Base-by-base conservation (phyloP, 2,329 filamentous ascomycete species). In the Phialophora expanda region DNA sequence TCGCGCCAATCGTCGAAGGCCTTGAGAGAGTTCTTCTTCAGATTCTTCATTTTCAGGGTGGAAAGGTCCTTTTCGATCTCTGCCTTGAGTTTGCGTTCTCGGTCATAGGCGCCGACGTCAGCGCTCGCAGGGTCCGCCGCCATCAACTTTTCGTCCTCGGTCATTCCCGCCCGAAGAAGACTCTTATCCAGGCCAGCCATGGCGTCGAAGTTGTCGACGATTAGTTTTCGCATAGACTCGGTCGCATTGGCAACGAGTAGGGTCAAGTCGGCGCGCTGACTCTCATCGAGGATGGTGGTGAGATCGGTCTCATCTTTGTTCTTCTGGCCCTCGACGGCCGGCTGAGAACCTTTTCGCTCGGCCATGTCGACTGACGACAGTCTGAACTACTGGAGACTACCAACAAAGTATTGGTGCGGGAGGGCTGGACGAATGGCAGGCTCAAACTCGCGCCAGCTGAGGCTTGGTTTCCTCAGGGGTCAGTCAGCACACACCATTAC, bases 1-100 rank as follows among this genome's bases (percentile, higher is more conserved):
- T 87, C 83, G 72, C 91, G 86, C 94, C 94, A 98, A 69, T 92
- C 89, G 65, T 90, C 87, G 75, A 94, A 96, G 74, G 89, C 88
- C 6, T 83, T 79, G 4, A 96, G 75, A 1, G 88, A 85, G 61
- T 90, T 88, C 68, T 85, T 87, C 79, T 88, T 93, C 72, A 93
- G 78, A 72, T 71, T 75, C 66, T 75, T 68, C 64, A 73, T 58
- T 66, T 72, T 70, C 44, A 64, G 66, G 38, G 66, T 67, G 7
- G 64, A 64, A 22, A 75, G 63, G 51, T 75, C 74, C 65, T 73
- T 73, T 61, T 72, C 65, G 56, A 50, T 83, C 82, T 72, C 81
- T 78, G 71, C 69, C 56, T 73, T 71, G 26, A 74, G 53, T 56
- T 72, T 74, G 30, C 66, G 69, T 57, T 76, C 70, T 41, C 73